Evolutionary conservation across 331 rosid species (phyloP).

Genomic region (Spiraea crenata): DNA sequence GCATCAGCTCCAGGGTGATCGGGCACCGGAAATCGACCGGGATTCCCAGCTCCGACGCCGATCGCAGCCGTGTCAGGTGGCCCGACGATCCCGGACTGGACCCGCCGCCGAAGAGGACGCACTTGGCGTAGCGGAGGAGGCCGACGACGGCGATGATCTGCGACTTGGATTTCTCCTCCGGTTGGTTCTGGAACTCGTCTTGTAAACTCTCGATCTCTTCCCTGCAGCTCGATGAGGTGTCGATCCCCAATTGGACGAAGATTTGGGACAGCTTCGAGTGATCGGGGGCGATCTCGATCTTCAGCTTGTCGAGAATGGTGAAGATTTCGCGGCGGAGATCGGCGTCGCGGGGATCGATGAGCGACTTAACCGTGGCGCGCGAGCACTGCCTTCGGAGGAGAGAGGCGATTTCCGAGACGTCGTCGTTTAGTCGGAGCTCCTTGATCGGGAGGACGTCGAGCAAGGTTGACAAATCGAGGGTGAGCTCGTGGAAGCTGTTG

Average conservation of each 20-base stretch:
- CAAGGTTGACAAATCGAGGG: slow-evolving; percentile 63
- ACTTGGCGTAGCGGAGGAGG: slow-evolving; percentile 73
- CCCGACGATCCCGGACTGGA: slow-evolving; percentile 38
- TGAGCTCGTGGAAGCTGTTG: slow-evolving; percentile 56
- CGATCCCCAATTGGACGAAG: slow-evolving; percentile 47
- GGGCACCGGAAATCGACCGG: slow-evolving; percentile 87
- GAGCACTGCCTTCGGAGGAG: slow-evolving; percentile 60
- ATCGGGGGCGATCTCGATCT: slow-evolving; percentile 68
- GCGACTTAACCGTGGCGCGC: slow-evolving; percentile 22
- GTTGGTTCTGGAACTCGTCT: slow-evolving; percentile 62
- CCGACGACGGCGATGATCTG: slow-evolving; percentile 67
- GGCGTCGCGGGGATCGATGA: slow-evolving; percentile 37
- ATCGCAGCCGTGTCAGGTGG: slow-evolving; percentile 16
- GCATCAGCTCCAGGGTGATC: slow-evolving; percentile 75
- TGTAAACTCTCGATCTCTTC: slow-evolving; percentile 71
- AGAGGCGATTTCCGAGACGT: slow-evolving; percentile 57
- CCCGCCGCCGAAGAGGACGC: slow-evolving; percentile 76
- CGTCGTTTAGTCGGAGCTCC: slow-evolving; percentile 56
- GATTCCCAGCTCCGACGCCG: slow-evolving; percentile 35
- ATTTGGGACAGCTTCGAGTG: slow-evolving; percentile 36
- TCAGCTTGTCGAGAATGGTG: slow-evolving; percentile 56
- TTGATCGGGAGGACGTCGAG: slow-evolving; percentile 67
- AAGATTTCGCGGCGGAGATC: slow-evolving; percentile 44
- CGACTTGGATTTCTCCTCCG: slow-evolving; percentile 56
- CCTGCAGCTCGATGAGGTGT: slow-evolving; percentile 62